Conservation (phyloP, 2,329 filamentous ascomycete genomes). For the Fusarium sp. region DNA sequence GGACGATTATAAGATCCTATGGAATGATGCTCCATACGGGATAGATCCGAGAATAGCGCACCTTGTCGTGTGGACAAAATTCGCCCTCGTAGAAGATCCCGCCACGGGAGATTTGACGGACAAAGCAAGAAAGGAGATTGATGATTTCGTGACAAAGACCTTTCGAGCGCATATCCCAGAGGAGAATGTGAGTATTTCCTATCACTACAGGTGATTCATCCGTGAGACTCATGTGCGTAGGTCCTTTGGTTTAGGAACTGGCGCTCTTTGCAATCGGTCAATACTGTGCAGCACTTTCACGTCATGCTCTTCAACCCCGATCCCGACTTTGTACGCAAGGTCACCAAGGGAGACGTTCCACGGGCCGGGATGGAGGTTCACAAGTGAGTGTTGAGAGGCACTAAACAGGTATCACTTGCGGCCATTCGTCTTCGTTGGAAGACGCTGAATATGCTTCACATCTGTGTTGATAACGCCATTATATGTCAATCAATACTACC, state of each 20-base stretch:
- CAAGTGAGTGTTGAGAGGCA: background rate
- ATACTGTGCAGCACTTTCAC: constrained; percentile 92
- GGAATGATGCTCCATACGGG: constrained; percentile 96
- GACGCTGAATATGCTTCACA: background rate
- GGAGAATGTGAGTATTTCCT: constrained; percentile 59
- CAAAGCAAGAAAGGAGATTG: constrained; percentile 69
- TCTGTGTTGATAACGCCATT: background rate
- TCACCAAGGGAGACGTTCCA: constrained; percentile 80
- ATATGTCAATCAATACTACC: background rate
- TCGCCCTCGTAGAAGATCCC: constrained; percentile 75
- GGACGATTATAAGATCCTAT: constrained; percentile 76
- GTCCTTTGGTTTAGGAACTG: constrained; percentile 75
- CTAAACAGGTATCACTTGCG: background rate
- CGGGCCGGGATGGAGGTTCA: constrained; percentile 58
- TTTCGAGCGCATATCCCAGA: constrained; percentile 66
- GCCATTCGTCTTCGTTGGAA: background rate
- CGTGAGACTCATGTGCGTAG: constrained; percentile 34
- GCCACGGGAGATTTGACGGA: constrained; percentile 73
- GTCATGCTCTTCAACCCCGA: constrained; percentile 88
- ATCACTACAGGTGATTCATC: background rate
- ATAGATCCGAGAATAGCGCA: constrained; percentile 82
- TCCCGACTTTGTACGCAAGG: constrained; percentile 69
- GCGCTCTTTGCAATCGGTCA: constrained; percentile 83
- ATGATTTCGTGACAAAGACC: constrained; percentile 72
- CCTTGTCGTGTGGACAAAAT: constrained; percentile 94